Evolutionary conservation across 176 grass and related monocot species (phyloP).

Genomic region (Aegilops longissima): DNA sequence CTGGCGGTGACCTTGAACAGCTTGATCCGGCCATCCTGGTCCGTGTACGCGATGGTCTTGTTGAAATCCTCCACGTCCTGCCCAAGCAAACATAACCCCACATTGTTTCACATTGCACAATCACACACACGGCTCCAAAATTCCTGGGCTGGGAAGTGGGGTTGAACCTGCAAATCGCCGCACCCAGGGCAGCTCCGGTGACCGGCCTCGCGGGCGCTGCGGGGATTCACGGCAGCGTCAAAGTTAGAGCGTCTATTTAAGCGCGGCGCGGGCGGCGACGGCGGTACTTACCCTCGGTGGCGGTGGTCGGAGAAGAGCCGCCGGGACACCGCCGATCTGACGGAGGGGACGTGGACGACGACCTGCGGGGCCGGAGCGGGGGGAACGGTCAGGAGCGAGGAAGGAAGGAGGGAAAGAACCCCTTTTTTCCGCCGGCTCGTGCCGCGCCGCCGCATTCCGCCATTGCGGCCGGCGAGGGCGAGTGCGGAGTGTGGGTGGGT

Average conservation of each 20-base stretch:
- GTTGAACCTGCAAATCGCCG: conserved; percentile 22
- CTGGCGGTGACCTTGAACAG: conserved; percentile 58
- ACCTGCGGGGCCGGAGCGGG: conserved; percentile 23
- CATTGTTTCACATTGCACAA: background rate
- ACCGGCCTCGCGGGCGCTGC: background rate
- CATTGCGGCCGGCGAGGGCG: background rate
- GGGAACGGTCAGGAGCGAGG: background rate
- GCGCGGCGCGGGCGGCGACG: no score
- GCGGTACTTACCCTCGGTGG: conserved; percentile 43
- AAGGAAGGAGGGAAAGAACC: background rate
- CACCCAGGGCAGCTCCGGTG: conserved; percentile 37
- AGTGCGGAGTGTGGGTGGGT: no score
- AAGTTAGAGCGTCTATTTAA: conserved; percentile 8
- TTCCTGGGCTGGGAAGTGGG: background rate
- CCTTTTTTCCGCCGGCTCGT: background rate
- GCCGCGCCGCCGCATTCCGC: background rate
- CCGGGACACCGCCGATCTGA: conserved; percentile 50
- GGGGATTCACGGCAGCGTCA: background rate
- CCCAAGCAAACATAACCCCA: background rate
- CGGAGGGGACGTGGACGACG: conserved; percentile 51
- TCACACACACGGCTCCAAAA: background rate
- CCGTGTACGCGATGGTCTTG: conserved; percentile 52
- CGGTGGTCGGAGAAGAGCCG: conserved; percentile 46
- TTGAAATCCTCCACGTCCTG: conserved; percentile 28
- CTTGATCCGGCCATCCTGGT: conserved; percentile 54